Evolutionary conservation across 306 rosid genomes (phyloP).

Genomic region (Lagenaria siceraria): DNA sequence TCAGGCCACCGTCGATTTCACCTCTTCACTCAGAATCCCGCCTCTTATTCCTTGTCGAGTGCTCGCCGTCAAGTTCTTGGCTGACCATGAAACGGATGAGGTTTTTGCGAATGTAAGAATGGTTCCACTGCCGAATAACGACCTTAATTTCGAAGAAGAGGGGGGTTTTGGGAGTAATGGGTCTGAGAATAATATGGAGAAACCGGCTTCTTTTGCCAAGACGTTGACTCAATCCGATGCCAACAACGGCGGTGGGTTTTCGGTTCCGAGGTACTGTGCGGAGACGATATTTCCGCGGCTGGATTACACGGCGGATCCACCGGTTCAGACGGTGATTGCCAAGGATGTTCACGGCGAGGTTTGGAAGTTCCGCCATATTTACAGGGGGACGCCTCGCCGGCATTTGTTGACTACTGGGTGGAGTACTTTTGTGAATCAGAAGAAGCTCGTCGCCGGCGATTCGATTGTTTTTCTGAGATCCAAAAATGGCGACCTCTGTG

Average conservation of each 20-base stretch:
- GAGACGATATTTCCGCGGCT: slow-evolving; percentile 83
- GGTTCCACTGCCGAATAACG: slow-evolving; percentile 34
- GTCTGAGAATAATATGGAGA: slow-evolving; percentile 41
- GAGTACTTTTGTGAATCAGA: slow-evolving; percentile 94
- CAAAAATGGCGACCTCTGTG: slow-evolving; percentile 65
- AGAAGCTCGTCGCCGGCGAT: slow-evolving; percentile 93
- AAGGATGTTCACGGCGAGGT: slow-evolving; percentile 82
- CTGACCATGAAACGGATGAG: slow-evolving; percentile 86
- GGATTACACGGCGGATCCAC: slow-evolving; percentile 91
- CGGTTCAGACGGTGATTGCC: slow-evolving; percentile 84
- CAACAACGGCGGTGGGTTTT: slow-evolving; percentile 95
- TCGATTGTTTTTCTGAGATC: slow-evolving; percentile 78
- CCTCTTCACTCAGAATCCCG: slow-evolving; percentile 36
- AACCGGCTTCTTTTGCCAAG: slow-evolving; percentile 82
- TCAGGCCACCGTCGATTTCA: slow-evolving; percentile 47
- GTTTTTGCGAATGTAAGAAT: slow-evolving; percentile 48
- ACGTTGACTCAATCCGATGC: slow-evolving; percentile 95
- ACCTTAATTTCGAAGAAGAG: slow-evolving; percentile 26
- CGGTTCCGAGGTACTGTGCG: slow-evolving; percentile 93
- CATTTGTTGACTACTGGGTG: slow-evolving; percentile 93
- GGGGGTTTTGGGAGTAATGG: slow-evolving; percentile 16
- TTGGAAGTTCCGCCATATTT: slow-evolving; percentile 93
- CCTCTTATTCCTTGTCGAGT: slow-evolving; percentile 63
- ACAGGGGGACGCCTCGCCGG: slow-evolving; percentile 88
- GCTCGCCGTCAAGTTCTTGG: slow-evolving; percentile 51